phyloP scores from a whole-genome alignment of 108 stramenopile genomes.

The Seminavis robusta region DNA sequence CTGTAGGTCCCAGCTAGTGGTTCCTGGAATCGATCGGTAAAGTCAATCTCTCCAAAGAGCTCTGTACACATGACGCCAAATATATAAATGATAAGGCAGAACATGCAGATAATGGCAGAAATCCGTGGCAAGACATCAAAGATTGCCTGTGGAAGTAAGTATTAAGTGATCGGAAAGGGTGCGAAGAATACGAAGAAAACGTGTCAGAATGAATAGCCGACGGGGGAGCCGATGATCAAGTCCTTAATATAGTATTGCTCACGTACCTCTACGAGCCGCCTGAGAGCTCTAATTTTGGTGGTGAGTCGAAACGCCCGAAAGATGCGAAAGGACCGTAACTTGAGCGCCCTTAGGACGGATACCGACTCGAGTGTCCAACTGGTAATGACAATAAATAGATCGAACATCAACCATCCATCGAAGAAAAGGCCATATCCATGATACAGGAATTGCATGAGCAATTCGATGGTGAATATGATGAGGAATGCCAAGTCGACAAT shows the following conservation, averaged over 20 bases:
- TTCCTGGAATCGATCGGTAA: no score
- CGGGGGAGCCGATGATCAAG: no score
- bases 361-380: slow-evolving; percentile 25
- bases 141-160: no score
- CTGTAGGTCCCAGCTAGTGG: slow-evolving; percentile 19
- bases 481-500: slow-evolving; percentile 26
- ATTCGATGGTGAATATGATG: slow-evolving; percentile 43
- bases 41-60: slow-evolving; percentile 30
- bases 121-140: slow-evolving; percentile 29
- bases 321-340: no score
- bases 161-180: no score
- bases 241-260: no score
- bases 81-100: slow-evolving; percentile 33
- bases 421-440: slow-evolving; percentile 12
- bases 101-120: slow-evolving; percentile 20
- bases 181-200: no score
- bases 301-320: slow-evolving; percentile 38
- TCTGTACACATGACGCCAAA: slow-evolving; percentile 39
- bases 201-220: no score
- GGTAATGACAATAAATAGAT: slow-evolving; percentile 27
- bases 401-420: slow-evolving; percentile 44
- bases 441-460: slow-evolving; percentile 29
- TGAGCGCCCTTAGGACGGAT: slow-evolving; percentile 45
- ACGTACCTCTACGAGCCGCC: slow-evolving; percentile 38
- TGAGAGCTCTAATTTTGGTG: slow-evolving; percentile 18